Percentiles rank a stretch among this genome's conserved stretches.
Conservation (phyloP, 2,329 filamentous ascomycete genomes). For the Colletotrichum sp. region DNA sequence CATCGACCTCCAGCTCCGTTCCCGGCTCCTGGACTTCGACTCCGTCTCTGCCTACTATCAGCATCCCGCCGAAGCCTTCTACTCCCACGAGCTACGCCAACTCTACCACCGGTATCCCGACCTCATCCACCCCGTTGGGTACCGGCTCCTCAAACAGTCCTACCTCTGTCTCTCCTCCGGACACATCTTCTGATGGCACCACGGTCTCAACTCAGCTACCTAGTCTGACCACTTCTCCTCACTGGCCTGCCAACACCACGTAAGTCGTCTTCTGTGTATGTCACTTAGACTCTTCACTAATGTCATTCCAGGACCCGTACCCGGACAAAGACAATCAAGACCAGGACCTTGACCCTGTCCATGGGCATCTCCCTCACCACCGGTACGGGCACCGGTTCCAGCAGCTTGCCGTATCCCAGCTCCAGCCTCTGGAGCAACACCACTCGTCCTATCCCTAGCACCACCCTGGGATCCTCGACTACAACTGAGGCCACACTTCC, state of each 20-base stretch:
- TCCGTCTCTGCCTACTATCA: background rate
- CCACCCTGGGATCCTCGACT: background rate
- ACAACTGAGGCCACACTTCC: background rate
- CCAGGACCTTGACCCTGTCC: background rate
- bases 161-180: background rate
- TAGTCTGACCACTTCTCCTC: background rate
- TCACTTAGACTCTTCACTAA: background rate
- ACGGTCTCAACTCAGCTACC: conserved; percentile 3
- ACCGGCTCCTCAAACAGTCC: background rate
- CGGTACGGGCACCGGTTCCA: background rate
- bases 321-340: background rate
- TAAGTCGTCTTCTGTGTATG: background rate
- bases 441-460: background rate
- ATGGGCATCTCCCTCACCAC: background rate
- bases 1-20: background rate
- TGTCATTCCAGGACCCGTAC: background rate
- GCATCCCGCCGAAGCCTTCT: background rate
- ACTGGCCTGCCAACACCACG: background rate
- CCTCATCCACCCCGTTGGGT: background rate
- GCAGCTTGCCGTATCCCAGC: background rate
- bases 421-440: conserved; percentile 8
- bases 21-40: background rate
- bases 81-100: background rate
- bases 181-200: background rate
- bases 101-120: background rate